Evolutionary conservation across 305 asterid species (phyloP).

Genomic region (Fraxinus greggii): DNA sequence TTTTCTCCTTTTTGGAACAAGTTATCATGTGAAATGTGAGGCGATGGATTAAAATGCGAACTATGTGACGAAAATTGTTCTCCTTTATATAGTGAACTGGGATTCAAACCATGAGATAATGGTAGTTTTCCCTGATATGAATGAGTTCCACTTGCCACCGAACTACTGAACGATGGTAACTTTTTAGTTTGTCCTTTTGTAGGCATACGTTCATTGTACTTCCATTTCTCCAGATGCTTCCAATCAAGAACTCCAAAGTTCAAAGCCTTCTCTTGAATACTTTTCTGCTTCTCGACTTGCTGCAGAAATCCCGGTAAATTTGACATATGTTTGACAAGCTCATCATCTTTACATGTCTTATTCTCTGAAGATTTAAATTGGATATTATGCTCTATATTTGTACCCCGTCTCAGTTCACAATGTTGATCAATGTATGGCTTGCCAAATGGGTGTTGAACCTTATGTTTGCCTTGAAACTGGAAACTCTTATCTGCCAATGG

Average conservation of each 20-base stretch:
- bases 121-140: slow-evolving; percentile 35
- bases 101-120: slow-evolving; percentile 28
- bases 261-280: slow-evolving; percentile 72
- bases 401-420: slow-evolving; percentile 28
- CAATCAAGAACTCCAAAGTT: slow-evolving; percentile 95
- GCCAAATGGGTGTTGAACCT: slow-evolving; percentile 38
- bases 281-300: slow-evolving; percentile 53
- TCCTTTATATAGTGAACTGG: slow-evolving; percentile 27
- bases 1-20: neutral
- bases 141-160: slow-evolving; percentile 37
- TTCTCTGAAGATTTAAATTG: slow-evolving; percentile 34
- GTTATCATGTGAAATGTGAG: slow-evolving; percentile 30
- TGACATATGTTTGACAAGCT: slow-evolving; percentile 90
- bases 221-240: slow-evolving; percentile 85
- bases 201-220: slow-evolving; percentile 67
- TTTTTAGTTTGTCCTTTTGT: slow-evolving; percentile 40
- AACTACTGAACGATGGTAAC: slow-evolving; percentile 30
- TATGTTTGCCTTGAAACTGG: slow-evolving; percentile 30
- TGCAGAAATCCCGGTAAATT: slow-evolving; percentile 84
- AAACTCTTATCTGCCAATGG: slow-evolving; percentile 26
- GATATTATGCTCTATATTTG: slow-evolving; percentile 29
- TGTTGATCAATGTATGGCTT: slow-evolving; percentile 37
- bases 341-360: slow-evolving; percentile 49
- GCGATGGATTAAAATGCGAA: slow-evolving; percentile 33
- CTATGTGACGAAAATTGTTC: slow-evolving; percentile 25